A percentile compares a stretch with the other conserved stretches of the same genome.
phyloP scores from a whole-genome alignment of 2,329 filamentous ascomycete genomes.

The Cladobotryum protrusum region DNA sequence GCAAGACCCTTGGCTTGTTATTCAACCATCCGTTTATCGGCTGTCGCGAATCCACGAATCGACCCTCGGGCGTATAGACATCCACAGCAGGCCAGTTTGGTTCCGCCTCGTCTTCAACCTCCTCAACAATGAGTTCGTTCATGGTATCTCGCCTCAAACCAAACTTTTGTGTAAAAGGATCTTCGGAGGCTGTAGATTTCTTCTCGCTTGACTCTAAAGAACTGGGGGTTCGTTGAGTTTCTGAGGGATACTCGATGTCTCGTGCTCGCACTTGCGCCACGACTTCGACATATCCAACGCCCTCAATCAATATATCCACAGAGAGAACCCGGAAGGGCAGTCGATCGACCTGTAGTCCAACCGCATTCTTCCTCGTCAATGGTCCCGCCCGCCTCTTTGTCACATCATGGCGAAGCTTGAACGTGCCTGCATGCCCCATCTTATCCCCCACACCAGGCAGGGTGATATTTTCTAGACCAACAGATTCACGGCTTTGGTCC shows the following conservation, averaged over 20 bases:
- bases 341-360: constrained; percentile 56
- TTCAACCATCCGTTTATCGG: constrained; percentile 69
- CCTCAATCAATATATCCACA: constrained; percentile 82
- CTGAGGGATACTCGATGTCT: constrained; percentile 25
- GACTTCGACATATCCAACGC: constrained; percentile 89
- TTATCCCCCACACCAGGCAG: constrained; percentile 49
- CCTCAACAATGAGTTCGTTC: neutral
- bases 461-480: constrained; percentile 58
- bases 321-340: constrained; percentile 76
- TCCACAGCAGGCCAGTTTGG: constrained; percentile 66
- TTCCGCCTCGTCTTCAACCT: constrained; percentile 17
- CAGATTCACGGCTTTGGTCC: constrained; percentile 49
- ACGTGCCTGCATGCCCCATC: constrained; percentile 66
- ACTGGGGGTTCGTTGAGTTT: too few relatives aligned
- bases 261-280: constrained; percentile 69
- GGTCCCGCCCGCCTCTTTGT: constrained; percentile 73
- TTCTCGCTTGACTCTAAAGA: too few relatives aligned
- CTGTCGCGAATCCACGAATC: constrained; percentile 59
- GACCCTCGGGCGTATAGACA: constrained; percentile 79
- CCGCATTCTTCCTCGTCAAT: constrained; percentile 57
- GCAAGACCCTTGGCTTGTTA: constrained; percentile 48
- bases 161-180: constrained; percentile 23
- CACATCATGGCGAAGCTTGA: constrained; percentile 72
- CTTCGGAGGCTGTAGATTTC: neutral
- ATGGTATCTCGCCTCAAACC: constrained; percentile 18